Evolutionary conservation across 768 basidiomycete genomes (phyloP).

Genomic region (Agaricus blazei): DNA sequence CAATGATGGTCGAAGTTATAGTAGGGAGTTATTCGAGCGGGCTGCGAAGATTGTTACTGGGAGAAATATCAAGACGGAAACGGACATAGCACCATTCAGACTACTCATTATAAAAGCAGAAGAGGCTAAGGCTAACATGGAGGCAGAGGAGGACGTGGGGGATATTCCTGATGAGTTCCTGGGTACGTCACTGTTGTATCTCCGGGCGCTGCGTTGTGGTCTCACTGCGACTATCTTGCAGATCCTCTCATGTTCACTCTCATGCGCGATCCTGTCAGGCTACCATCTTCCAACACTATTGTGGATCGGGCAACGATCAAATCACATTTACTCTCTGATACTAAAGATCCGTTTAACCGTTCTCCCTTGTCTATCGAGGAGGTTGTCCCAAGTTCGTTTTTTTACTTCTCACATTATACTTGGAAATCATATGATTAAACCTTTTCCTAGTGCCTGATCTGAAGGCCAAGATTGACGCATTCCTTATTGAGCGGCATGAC

Average conservation of each 20-base stretch:
- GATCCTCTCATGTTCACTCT: constrained; percentile 88
- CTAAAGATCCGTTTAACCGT: constrained; percentile 95
- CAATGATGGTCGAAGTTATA: constrained; percentile 90
- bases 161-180: constrained; percentile 95
- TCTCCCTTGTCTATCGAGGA: constrained; percentile 75
- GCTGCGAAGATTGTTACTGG: constrained; percentile 64
- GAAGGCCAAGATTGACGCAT: constrained; percentile 70
- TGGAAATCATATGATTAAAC: not conserved
- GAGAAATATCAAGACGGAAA: constrained; percentile 64
- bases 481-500: constrained; percentile 52
- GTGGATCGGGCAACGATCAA: constrained; percentile 93
- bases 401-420: constrained; percentile 3
- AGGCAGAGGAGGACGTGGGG: constrained; percentile 87
- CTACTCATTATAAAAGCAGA: constrained; percentile 81
- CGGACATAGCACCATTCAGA: constrained; percentile 67
- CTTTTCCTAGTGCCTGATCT: constrained; percentile 53
- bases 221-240: constrained; percentile 21
- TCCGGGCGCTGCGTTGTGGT: not conserved
- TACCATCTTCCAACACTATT: constrained; percentile 77
- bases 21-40: constrained; percentile 73
- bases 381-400: constrained; percentile 60
- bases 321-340: constrained; percentile 86
- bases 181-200: constrained; percentile 43
- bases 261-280: constrained; percentile 91
- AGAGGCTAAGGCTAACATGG: constrained; percentile 68